Evolutionary conservation across 164 flowering plant species (phyloP).

Genomic region (Warburgia ugandensis): DNA sequence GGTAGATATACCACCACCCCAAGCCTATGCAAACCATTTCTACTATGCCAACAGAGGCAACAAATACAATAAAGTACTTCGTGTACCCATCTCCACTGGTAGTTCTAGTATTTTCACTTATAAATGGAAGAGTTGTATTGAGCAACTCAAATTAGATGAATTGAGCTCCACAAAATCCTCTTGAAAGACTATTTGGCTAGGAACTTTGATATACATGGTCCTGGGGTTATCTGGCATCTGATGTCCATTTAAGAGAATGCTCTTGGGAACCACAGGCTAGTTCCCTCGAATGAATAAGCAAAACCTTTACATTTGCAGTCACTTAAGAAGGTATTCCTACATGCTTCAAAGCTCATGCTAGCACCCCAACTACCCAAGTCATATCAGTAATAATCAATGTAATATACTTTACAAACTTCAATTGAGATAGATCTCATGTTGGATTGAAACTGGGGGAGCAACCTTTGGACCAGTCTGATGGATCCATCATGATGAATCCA

Average conservation of each 20-base stretch:
- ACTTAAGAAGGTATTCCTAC: constrained; percentile 3
- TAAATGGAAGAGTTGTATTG: neutral
- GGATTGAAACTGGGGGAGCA: constrained; percentile 11
- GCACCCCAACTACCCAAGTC: neutral
- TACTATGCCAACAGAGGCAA: constrained; percentile 7
- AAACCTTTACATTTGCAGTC: constrained; percentile 11
- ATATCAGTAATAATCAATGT: constrained; percentile 9
- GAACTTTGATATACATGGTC: constrained; percentile 6
- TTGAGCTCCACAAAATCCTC: too few species aligned
- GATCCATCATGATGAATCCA: constrained; percentile 3
- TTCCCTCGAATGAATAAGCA: neutral
- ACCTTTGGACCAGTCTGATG: constrained; percentile 24
- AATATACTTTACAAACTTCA: constrained; percentile 6
- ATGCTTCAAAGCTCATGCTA: neutral
- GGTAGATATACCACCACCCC: constrained; percentile 9
- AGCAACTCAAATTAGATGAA: too few species aligned
- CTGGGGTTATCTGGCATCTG: too few species aligned
- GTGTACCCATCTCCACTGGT: too few species aligned
- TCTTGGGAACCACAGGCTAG: constrained; percentile 5
- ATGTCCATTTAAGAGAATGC: too few species aligned
- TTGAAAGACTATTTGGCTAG: neutral
- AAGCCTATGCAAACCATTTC: constrained; percentile 8
- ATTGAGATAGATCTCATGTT: neutral
- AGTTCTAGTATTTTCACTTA: neutral
- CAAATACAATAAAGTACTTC: neutral